These are phyloP conservation scores for Nicotiana undulata DNA, from an alignment of 257 asterid genomes.

Conservation along the genomic window DNA sequence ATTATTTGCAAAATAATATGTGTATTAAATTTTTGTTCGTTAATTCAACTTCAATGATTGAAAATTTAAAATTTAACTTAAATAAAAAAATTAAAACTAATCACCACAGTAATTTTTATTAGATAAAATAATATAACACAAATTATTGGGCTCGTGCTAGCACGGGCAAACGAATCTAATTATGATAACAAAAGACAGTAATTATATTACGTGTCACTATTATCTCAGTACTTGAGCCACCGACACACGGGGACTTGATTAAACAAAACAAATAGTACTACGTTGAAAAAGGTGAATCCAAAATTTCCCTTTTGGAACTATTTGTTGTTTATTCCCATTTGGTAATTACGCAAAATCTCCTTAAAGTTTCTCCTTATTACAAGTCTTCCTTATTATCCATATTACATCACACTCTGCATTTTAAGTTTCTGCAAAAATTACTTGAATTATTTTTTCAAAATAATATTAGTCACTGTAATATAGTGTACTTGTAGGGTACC, in stretches of 20 bases:
- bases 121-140: no score
- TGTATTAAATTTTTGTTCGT: no score
- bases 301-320: no score
- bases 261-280: not conserved
- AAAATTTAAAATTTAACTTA: no score
- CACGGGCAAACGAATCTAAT: no score
- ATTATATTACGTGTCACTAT: not conserved
- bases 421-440: not conserved
- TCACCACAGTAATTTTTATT: no score
- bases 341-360: not conserved
- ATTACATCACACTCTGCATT: not conserved
- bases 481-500: not conserved
- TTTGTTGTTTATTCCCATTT: not conserved
- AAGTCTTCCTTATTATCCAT: not conserved
- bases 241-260: not conserved
- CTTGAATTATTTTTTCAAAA: not conserved
- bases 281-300: not conserved
- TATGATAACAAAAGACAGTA: no score
- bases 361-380: not conserved
- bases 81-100: no score
- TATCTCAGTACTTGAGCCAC: not conserved
- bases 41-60: no score
- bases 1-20: no score
- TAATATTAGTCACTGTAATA: not conserved
- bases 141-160: no score